These are phyloP conservation scores for Pythium folliculosum DNA, from an alignment of 352 stramenopile species.

Conservation along the genomic window DNA sequence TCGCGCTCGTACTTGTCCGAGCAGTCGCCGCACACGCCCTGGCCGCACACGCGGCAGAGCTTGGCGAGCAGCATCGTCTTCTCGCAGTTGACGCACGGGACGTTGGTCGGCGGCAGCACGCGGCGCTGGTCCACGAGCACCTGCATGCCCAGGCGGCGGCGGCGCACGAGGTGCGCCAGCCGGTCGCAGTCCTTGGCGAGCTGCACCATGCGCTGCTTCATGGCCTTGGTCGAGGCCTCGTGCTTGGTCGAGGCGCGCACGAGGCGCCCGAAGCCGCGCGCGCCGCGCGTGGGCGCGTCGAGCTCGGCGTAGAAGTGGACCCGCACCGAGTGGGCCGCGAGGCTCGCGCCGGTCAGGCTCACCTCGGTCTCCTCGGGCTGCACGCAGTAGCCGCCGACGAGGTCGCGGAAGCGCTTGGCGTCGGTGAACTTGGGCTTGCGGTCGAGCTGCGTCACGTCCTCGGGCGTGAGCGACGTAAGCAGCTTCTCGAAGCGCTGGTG, in stretches of 20 bases:
- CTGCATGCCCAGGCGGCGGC: slow-evolving; percentile 63
- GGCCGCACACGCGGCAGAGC: slow-evolving; percentile 61
- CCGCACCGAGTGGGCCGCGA: slow-evolving; percentile 1
- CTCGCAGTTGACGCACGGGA: slow-evolving; percentile 57
- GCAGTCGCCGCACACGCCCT: slow-evolving; percentile 56
- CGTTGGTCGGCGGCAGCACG: slow-evolving; percentile 45
- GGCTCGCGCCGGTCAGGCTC: neutral
- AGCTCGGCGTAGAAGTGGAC: slow-evolving; percentile 32
- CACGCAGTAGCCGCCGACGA: slow-evolving; percentile 15
- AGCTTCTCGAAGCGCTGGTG: slow-evolving; percentile 22
- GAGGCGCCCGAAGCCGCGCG: slow-evolving; percentile 2
- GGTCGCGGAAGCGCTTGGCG: slow-evolving; percentile 15
- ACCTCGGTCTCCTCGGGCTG: slow-evolving; percentile 11
- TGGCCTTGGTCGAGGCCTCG: slow-evolving; percentile 12
- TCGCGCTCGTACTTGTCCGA: slow-evolving; percentile 36
- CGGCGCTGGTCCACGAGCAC: slow-evolving; percentile 43
- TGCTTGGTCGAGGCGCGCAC: neutral
- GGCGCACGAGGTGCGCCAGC: slow-evolving; percentile 49
- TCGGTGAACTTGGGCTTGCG: slow-evolving; percentile 5
- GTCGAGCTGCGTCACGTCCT: slow-evolving; percentile 6
- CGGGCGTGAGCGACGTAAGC: slow-evolving; percentile 19
- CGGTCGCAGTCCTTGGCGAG: slow-evolving; percentile 30
- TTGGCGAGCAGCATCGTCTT: slow-evolving; percentile 39
- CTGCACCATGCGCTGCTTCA: slow-evolving; percentile 21
- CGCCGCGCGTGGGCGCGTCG: neutral